Base-by-base conservation (phyloP, 306 rosid genomes). In the Pueraria montana region DNA sequence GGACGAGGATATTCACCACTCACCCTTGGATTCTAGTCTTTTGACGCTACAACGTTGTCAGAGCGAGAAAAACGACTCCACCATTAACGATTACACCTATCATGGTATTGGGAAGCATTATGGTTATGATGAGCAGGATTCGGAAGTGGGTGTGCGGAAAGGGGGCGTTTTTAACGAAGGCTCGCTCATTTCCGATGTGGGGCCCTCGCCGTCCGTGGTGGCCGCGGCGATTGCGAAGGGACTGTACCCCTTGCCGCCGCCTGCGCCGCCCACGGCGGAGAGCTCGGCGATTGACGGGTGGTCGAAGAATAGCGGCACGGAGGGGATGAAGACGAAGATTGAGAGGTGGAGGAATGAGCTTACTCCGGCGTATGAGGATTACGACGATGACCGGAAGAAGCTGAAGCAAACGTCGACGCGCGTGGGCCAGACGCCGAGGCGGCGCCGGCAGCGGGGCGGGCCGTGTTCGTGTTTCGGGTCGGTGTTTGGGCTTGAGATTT, bases 381-480 rank as follows among this genome's bases (percentile, higher is more conserved):
- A 9, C 26, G 70, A 34, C 0, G 76, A 40, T 1, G 72, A 75
- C 0, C 13, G 18, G 16, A 75, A 69, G 68, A 69, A 21, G 23
- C 1, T 65, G 23, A 63, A 1, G 49, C 53, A 82, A 26, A 26
- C 78, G 1, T 36, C 87, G 4, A 67, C 9, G 65, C 81, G 66
- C 4, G 24, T 0, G 11, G 58, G 74, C 8, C 5, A 42, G 30
- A 23, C 86, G 12, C 69, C 74, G 11, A 50, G 63, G 17, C n/a
- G 56, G 17, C 17, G 56, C 0, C 48, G 7, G 16, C 27, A 34
- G 11, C 36, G 79, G 0, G 27, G 36, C 7, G 88, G 92, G 46
- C 62, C 91, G 84, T 91, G 80, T 73, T 92, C 98, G 23, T 95
- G 99, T 74, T 93, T 95, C 3, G 94, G 97, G 5, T 83, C 75